Conservation (phyloP, 2,329 filamentous ascomycete species). For the Fusarium sp. region DNA sequence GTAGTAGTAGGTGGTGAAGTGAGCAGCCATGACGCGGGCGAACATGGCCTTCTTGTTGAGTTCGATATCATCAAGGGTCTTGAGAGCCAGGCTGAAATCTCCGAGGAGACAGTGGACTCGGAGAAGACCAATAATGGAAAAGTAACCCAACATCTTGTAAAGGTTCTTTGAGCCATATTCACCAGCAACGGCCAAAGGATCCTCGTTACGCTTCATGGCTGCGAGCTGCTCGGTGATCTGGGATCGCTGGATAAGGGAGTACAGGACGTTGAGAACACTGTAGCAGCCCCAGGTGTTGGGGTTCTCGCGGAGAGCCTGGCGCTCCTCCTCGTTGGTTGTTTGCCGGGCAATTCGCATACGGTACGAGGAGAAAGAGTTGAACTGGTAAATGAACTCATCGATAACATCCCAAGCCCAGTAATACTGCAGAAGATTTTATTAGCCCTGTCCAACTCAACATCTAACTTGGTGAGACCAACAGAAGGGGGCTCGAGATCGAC, state of each 20-base stretch:
- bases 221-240: slow-evolving; percentile 98
- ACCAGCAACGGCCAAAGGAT: slow-evolving; percentile 85
- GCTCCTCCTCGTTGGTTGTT: slow-evolving; percentile 89
- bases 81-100: slow-evolving; percentile 97
- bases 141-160: slow-evolving; percentile 98
- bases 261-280: slow-evolving; percentile 98
- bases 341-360: slow-evolving; percentile 87
- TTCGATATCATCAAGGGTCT: slow-evolving; percentile 99
- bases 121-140: slow-evolving; percentile 97
- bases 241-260: slow-evolving; percentile 97
- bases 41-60: slow-evolving; percentile 99
- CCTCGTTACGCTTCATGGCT: slow-evolving; percentile 93
- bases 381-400: slow-evolving; percentile 99
- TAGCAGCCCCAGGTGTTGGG: slow-evolving; percentile 99
- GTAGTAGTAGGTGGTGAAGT: slow-evolving; percentile 99
- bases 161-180: slow-evolving; percentile 94
- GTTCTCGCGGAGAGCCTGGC: slow-evolving; percentile 90
- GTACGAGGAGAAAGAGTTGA: slow-evolving; percentile 99
- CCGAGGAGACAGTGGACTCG: slow-evolving; percentile 95
- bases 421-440: slow-evolving; percentile 66
- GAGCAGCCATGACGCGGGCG: slow-evolving; percentile 97
- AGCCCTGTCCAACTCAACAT: slow-evolving; percentile 25
- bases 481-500: slow-evolving; percentile 96
- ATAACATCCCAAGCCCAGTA: slow-evolving; percentile 99
- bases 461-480: slow-evolving; percentile 63